These are phyloP conservation scores for Cyclotella distinguenda DNA, from an alignment of 108 stramenopile genomes.

Conservation along the genomic window DNA sequence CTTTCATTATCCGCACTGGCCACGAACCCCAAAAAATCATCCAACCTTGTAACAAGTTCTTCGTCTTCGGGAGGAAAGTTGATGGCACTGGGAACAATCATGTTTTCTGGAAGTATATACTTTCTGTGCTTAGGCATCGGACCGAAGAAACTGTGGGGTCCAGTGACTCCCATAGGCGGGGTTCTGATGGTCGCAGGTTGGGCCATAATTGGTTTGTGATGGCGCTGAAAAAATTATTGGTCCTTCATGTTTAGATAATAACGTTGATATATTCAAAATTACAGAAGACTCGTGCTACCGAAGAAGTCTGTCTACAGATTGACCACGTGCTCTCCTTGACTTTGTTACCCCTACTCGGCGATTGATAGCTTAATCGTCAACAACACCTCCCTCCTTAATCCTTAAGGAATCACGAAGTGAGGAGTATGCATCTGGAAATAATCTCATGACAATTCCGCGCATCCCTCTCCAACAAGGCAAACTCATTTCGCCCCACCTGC, in stretches of 20 bases:
- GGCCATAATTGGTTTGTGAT: conserved; percentile 52
- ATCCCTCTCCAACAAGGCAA: conserved; percentile 64
- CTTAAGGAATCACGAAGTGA: not conserved
- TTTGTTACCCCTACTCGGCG: too few relatives aligned
- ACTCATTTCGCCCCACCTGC: conserved; percentile 45
- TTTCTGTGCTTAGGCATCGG: conserved; percentile 66
- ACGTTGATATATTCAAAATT: not conserved
- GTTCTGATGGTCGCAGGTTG: conserved; percentile 82
- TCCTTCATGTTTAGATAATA: not conserved
- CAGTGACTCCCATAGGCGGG: conserved; percentile 89
- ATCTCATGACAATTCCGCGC: conserved; percentile 32
- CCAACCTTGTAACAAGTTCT: conserved; percentile 3
- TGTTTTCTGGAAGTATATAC: conserved; percentile 87
- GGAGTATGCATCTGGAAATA: conserved; percentile 5
- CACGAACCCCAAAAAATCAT: conserved; percentile 10
- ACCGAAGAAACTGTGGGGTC: conserved; percentile 71
- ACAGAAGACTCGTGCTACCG: not conserved
- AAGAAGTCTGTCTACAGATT: too few relatives aligned
- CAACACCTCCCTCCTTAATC: not conserved
- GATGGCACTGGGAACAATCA: conserved; percentile 59
- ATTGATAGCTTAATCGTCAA: too few relatives aligned
- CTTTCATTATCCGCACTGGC: conserved; percentile 60
- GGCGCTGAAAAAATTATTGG: not conserved
- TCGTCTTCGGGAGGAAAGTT: conserved; percentile 58
- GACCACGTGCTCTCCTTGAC: too few relatives aligned